Evolutionary conservation across 2,329 filamentous ascomycete species (phyloP), one percentile per base, ranked within the genome.

Genomic region (Lecanicillium sp.): DNA sequence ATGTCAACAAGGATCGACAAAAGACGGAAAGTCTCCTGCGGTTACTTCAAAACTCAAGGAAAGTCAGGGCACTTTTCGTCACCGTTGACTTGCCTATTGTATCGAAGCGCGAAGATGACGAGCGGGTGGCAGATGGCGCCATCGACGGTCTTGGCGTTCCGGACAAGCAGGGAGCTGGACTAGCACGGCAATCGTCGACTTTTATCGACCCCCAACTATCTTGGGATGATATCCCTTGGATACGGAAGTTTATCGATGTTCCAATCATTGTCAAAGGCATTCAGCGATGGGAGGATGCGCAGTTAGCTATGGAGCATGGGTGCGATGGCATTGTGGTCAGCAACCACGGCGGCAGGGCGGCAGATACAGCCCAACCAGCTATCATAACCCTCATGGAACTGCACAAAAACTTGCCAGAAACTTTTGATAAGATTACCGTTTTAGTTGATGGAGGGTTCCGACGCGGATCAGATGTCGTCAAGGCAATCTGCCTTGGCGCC

Each of bases 161-260:
- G 5, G 48, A 44, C 41, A 37, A n/a, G 19, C 50, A 39, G n/a
- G 47, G 40, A 6, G 27, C 23, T 11, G 51, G 52, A 8, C n/a
- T 51, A 17, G 51, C 44, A 3, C 41, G 51, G 11, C 41, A 46
- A 35, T 40, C 45, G 5, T 19, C 36, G 6, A 15, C 15, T 11
- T 53, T 51, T 26, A 54, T 54, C 26, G 52, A 54, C 23, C 38
- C 48, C 3, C 11, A n/a, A 4, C 11, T 52, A 2, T 36, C 23
- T 0, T 84, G 81, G 81, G 72, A 63, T 2, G 71, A 73, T 11
- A 73, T 79, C 26, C 65, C 69, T 0, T 79, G 74, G 74, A 57
- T 79, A 30, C 62, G 70, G 17, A 60, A 62, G 12, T 60, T 69
- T n/a, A 76, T 72, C 0, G 66, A 64, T 38, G 66, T 78, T 62